Conservation (phyloP, 345 rosid species). For the Rhodamnia argentea region DNA sequence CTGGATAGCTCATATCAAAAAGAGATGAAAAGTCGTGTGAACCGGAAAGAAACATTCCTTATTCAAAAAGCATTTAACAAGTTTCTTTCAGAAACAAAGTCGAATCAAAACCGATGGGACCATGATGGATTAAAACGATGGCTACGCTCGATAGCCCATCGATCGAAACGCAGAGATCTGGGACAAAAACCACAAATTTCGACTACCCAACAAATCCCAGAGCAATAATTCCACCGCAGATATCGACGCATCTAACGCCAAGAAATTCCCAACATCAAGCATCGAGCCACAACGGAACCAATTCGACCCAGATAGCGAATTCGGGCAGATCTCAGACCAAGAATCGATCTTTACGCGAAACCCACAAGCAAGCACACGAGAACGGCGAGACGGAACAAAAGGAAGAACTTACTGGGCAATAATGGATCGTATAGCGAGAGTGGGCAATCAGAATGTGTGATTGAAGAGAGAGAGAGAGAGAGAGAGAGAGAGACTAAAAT, state of each 20-base stretch:
- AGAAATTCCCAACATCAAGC: not conserved
- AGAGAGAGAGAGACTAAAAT: not conserved
- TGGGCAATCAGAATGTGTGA: not conserved
- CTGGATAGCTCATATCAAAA: not conserved
- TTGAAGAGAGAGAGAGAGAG: not conserved
- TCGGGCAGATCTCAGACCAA: not conserved
- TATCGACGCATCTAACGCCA: not conserved
- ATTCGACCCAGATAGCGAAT: not conserved
- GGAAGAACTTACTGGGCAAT: constrained; percentile 1
- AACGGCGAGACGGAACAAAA: not conserved
- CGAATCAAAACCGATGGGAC: not conserved
- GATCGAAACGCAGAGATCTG: not conserved
- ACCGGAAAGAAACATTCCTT: not conserved
- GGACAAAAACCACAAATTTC: not conserved
- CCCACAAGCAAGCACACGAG: not conserved
- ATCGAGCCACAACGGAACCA: not conserved
- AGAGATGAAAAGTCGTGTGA: not conserved
- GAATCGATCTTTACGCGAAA: not conserved
- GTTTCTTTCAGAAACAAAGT: not conserved
- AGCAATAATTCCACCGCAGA: not conserved
- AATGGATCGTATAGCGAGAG: not conserved
- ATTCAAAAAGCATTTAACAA: not conserved
- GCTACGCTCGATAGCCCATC: not conserved
- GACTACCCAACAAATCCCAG: not conserved
- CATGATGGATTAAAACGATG: not conserved